Percentiles rank a stretch among this genome's conserved stretches.
These are phyloP conservation scores for Chloris gayana DNA, from an alignment of 176 grass and related monocot genomes.

Conservation along the genomic window DNA sequence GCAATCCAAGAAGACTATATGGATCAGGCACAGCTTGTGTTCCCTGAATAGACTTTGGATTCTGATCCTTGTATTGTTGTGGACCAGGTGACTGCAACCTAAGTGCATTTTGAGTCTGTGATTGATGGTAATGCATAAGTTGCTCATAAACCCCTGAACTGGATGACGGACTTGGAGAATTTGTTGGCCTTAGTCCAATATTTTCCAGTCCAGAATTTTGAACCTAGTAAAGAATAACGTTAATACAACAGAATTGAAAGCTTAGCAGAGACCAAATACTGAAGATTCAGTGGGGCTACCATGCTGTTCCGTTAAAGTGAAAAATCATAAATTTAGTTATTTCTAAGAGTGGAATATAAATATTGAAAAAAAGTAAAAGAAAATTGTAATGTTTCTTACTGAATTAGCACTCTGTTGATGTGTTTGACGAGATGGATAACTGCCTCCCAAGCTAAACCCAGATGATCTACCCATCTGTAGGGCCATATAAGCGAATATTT, in stretches of 20 bases:
- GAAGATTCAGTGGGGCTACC: neutral
- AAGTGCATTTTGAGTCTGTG: slow-evolving; percentile 74
- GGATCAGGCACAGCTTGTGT: slow-evolving; percentile 54
- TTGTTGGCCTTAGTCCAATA: slow-evolving; percentile 66
- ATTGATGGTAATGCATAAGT: slow-evolving; percentile 84
- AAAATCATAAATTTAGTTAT: slow-evolving; percentile 18
- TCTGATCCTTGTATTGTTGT: slow-evolving; percentile 74
- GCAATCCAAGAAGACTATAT: slow-evolving; percentile 72
- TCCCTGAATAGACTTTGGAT: slow-evolving; percentile 68
- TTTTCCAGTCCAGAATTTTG: slow-evolving; percentile 64
- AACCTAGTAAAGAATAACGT: slow-evolving; percentile 62
- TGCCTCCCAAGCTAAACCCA: slow-evolving; percentile 88
- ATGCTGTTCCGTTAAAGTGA: neutral
- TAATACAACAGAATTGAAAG: slow-evolving; percentile 27
- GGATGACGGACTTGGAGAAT: slow-evolving; percentile 57
- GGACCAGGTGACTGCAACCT: slow-evolving; percentile 59
- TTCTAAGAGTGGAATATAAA: slow-evolving; percentile 49
- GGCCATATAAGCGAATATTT: slow-evolving; percentile 25
- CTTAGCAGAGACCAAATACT: slow-evolving; percentile 15
- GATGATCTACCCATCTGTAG: slow-evolving; percentile 77
- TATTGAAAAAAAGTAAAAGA: slow-evolving; percentile 48
- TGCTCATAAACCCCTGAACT: slow-evolving; percentile 71
- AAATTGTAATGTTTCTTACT: slow-evolving; percentile 56
- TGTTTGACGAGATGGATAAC: slow-evolving; percentile 61
- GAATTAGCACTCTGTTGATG: slow-evolving; percentile 72